Evolutionary conservation across 257 asterid species (phyloP).

Genomic region (Solanum pennellii): DNA sequence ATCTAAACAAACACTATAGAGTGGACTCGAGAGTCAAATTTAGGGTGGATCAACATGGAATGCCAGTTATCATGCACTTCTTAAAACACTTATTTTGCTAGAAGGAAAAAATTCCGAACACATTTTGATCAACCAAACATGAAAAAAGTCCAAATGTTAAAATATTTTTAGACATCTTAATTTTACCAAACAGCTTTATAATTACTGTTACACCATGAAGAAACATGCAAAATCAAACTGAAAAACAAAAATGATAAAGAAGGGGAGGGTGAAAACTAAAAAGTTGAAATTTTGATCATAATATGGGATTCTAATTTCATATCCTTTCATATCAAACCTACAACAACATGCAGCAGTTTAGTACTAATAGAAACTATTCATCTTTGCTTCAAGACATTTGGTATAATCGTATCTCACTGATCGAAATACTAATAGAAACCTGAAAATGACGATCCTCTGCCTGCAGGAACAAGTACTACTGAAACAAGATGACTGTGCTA

Average conservation of each 20-base stretch:
- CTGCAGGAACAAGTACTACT: background rate
- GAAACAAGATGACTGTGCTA: background rate
- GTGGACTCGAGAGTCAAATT: background rate
- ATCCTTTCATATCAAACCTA: background rate
- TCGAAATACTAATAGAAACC: background rate
- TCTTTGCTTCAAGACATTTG: background rate
- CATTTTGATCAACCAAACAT: background rate
- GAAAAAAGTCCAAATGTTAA: background rate
- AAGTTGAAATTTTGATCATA: background rate
- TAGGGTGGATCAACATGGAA: background rate
- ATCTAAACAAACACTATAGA: background rate
- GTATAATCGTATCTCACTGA: background rate
- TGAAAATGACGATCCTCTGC: background rate
- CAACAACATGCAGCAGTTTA: background rate
- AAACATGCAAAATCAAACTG: background rate
- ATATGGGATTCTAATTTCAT: background rate
- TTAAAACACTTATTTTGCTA: background rate
- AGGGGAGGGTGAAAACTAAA: background rate
- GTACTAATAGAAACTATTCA: background rate
- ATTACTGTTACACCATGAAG: background rate
- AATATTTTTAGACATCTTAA: background rate
- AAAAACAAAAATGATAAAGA: background rate
- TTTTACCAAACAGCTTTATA: background rate
- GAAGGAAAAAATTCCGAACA: background rate
- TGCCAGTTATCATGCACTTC: background rate